These are phyloP conservation scores for Spathaspora jeffriesii DNA, from an alignment of 1,139 yeast genomes.

Conservation along the genomic window DNA sequence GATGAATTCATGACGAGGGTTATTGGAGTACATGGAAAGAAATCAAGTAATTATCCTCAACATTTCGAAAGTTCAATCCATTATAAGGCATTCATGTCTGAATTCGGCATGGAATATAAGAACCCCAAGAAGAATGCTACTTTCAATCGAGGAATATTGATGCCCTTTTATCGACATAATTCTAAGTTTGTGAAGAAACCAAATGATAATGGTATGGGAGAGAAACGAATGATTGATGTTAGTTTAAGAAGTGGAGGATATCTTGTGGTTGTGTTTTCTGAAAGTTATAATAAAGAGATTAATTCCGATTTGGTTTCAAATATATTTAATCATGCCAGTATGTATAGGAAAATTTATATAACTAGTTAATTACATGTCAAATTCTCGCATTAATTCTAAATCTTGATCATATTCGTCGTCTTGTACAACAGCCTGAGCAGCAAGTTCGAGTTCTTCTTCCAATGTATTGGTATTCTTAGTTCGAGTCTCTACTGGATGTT, in stretches of 20 bases:
- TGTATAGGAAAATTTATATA: conserved; percentile 42
- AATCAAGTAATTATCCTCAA: conserved; percentile 21
- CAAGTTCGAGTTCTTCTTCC: conserved; percentile 18
- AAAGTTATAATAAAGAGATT: conserved; percentile 26
- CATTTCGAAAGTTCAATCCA: conserved; percentile 48
- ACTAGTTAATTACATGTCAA: conserved; percentile 24
- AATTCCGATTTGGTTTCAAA: conserved; percentile 46
- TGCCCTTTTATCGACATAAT: conserved; percentile 50
- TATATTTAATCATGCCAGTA: conserved; percentile 39
- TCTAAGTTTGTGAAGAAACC: conserved; percentile 42
- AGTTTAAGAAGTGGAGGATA: conserved; percentile 59
- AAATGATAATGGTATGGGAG: conserved; percentile 12
- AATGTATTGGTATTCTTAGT: conserved; percentile 5
- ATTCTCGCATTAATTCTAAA: conserved; percentile 40
- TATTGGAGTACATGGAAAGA: conserved; percentile 46
- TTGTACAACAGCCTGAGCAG: no score
- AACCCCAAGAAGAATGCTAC: conserved; percentile 24
- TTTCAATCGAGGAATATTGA: conserved; percentile 48
- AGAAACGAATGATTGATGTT: conserved; percentile 27
- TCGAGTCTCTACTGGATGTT: conserved; percentile 1
- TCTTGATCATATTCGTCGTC: conserved; percentile 34
- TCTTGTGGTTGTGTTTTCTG: conserved; percentile 52
- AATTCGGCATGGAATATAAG: conserved; percentile 52
- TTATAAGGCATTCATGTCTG: conserved; percentile 50
- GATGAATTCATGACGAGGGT: conserved; percentile 39